Evolutionary conservation across 2,329 filamentous ascomycete species (phyloP), one percentile per base, ranked within the genome.

Genomic region (Elsinoe batatas): DNA sequence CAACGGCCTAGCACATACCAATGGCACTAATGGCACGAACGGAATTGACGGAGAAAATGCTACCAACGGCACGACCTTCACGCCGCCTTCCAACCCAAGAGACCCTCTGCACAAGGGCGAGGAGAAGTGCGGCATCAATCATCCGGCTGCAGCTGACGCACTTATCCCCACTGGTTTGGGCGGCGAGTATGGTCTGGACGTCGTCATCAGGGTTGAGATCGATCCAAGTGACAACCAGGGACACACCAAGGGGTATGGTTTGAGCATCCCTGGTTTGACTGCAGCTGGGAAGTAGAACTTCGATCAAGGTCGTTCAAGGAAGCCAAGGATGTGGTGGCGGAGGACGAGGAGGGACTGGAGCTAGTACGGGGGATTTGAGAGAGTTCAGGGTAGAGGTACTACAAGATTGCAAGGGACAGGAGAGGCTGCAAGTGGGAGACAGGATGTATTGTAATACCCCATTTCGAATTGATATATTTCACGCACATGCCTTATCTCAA

Each of bases 71-170:
- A n/a, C n/a, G n/a, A 32, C 15, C 0, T 58, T 58, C 32, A 58
- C 59, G 3, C 54, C 60, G 4, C 58, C 58, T 82, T 81, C 57
- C 76, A 77, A 77, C 58, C 69, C 71, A 30, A 87, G 91, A 64
- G 75, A 79, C 1, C 80, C 84, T 20, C 76, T 96, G 37, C 85
- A 91, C 67, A 71, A 73, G 3, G 91, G 91, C 46, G 91, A 96
- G 68, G 71, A 82, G n/a, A 74, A 79, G 46, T 88, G 88, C 0
- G 91, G 91, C 2, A 90, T 89, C 0, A 74, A 72, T 30, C 90
- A 96, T 73, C 82, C 80, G 57, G 87, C 90, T 11, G 86, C 88
- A 0, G 63, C 61, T 36, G 54, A 60, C 30, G 75, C 74, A 4
- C 54, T 76, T 26, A 59, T 58, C 43, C 65, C 66, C 59, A 74